Conservation (phyloP, 1,284 basidiomycete species). For the Schizopora paradoxa region DNA sequence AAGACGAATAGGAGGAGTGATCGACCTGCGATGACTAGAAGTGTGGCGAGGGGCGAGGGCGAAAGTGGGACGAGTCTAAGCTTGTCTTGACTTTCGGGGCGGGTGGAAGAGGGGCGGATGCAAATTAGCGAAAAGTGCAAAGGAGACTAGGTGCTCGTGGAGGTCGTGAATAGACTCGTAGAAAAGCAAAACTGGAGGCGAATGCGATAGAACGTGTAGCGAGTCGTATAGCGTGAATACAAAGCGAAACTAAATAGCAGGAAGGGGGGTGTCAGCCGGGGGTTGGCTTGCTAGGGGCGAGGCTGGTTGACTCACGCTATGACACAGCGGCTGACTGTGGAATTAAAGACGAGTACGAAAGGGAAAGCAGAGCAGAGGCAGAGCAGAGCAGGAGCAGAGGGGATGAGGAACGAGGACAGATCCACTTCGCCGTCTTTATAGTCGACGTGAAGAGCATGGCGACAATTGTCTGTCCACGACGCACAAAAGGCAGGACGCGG, state of each 20-base stretch:
- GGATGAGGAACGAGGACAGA: conserved; percentile 21
- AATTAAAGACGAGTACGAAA: conserved; percentile 3
- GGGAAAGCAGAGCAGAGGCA: conserved; percentile 27
- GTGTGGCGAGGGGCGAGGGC: conserved; percentile 23
- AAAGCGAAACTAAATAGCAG: not conserved
- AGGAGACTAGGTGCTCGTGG: too few relatives aligned
- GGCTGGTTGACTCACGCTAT: conserved; percentile 1
- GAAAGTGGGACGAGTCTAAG: conserved; percentile 14
- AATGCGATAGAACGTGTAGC: too few relatives aligned
- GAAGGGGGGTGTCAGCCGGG: too few relatives aligned
- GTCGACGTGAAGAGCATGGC: not conserved
- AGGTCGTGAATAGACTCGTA: too few relatives aligned
- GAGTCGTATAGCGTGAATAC: not conserved
- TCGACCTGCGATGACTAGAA: conserved; percentile 64
- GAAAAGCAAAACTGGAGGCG: too few relatives aligned
- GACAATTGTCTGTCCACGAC: too few relatives aligned
- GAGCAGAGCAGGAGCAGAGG: conserved; percentile 11
- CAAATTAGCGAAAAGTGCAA: too few relatives aligned
- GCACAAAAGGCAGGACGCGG: too few relatives aligned
- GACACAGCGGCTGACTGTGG: conserved; percentile 4
- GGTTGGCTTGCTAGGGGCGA: not conserved
- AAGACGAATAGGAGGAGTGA: conserved; percentile 30
- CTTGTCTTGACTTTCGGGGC: too few relatives aligned
- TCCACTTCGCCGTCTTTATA: not conserved
- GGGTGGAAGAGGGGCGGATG: too few relatives aligned